Percentiles rank a stretch among this genome's conserved stretches.
phyloP scores from a whole-genome alignment of 768 basidiomycete genomes.

The Agrocybe praecox region DNA sequence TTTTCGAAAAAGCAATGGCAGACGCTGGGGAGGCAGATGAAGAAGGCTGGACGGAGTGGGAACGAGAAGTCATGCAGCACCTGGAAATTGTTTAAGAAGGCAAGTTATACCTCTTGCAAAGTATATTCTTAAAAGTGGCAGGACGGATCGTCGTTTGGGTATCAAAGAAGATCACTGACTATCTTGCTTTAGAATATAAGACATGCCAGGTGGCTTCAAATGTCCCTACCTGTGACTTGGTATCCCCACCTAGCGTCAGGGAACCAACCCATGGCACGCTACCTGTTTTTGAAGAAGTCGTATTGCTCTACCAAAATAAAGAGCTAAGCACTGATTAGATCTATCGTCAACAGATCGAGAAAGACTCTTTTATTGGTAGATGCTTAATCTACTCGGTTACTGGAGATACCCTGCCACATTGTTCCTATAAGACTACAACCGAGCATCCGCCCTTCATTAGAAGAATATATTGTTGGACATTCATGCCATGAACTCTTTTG shows the following conservation, averaged over 20 bases:
- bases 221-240: conserved; percentile 9
- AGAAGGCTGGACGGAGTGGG: conserved; percentile 81
- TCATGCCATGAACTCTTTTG: background rate
- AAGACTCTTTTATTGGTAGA: background rate
- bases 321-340: conserved; percentile 8
- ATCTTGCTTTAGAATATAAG: background rate
- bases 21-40: conserved; percentile 58
- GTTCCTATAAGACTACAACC: background rate
- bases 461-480: background rate
- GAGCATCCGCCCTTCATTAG: background rate
- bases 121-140: background rate
- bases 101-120: background rate
- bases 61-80: conserved; percentile 71
- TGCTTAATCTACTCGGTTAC: background rate
- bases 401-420: background rate
- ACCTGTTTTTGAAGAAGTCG: conserved; percentile 5
- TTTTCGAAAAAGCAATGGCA: conserved; percentile 63
- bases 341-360: background rate
- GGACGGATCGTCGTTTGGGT: background rate
- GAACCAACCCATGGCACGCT: conserved; percentile 8
- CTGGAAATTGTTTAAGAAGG: conserved; percentile 56
- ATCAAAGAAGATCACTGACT: background rate
- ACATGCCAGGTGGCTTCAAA: background rate
- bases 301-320: conserved; percentile 9
- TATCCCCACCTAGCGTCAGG: background rate